Evolutionary conservation across 2,329 filamentous ascomycete species (phyloP), one percentile per base, ranked within the genome.

Genomic region (Cladosporium colombiae): DNA sequence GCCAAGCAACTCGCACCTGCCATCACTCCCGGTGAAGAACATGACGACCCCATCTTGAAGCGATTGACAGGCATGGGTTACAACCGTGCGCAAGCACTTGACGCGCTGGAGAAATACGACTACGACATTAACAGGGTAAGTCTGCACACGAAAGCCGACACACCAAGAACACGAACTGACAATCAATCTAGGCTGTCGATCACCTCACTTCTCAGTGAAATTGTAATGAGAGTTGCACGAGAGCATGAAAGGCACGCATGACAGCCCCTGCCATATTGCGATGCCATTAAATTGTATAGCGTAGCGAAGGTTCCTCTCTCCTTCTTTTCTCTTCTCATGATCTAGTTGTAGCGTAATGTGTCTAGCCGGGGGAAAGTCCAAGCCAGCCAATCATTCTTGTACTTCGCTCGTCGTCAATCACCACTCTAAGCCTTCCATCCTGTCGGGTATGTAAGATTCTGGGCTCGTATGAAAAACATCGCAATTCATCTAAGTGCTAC

Each of bases 61-160:
- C 89, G 93, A 71, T 78, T 98, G 74, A 96, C 92, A 1, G 85
- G 87, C 11, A 97, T 98, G 93, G 94, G 94, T 0, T 98, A 96
- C 76, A 80, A 87, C 5, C 85, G 94, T 33, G 81, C 83, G 8
- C 88, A 91, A 60, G 91, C 92, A 18, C 81, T 97, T 40, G 83
- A 84, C 59, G 94, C 95, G 27, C 81, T 98, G 75, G 94, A 98
- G 82, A 93, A 94, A 78, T 97, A 91, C 77, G 93, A 98, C 80
- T 97, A 98, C 80, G 95, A 97, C 78, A 85, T 97, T 76, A 93
- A 97, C 79, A 92, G 91, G 87, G 94, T 97, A 81, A 81, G 88
- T 82, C 49, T 59, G 23, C 58, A 10, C 11, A n/a, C 8, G 3
- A 4, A 23, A 27, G 7, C 21, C 10, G 11, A 35, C 5, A 16